These are phyloP conservation scores for Crithidia brevicula DNA, from an alignment of 208 protist species.

Conservation along the genomic window DNA sequence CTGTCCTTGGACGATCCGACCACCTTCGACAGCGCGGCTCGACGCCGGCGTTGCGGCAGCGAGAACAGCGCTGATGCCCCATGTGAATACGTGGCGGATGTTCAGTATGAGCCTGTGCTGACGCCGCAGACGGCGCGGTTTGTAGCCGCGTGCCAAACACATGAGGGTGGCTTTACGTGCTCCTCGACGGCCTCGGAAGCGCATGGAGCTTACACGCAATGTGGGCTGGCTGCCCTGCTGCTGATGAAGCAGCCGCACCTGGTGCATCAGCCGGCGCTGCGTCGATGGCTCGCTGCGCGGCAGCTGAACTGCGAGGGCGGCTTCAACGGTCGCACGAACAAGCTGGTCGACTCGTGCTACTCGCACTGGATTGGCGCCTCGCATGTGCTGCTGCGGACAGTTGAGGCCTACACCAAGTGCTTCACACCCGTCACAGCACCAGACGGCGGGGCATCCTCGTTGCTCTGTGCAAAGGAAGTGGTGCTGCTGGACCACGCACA, in stretches of 20 bases:
- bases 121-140: conserved; percentile 56
- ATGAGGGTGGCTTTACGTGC: conserved; percentile 93
- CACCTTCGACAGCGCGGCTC: conserved; percentile 23
- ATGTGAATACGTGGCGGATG: conserved; percentile 30
- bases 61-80: not conserved
- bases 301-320: conserved; percentile 89
- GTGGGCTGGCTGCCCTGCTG: conserved; percentile 75
- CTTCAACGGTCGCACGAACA: conserved; percentile 97
- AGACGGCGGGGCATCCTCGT: not conserved
- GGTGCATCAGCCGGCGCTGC: conserved; percentile 55
- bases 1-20: conserved; percentile 65
- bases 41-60: not conserved
- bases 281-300: conserved; percentile 78
- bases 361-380: conserved; percentile 96
- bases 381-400: conserved; percentile 62
- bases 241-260: conserved; percentile 65
- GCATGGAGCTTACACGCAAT: conserved; percentile 95
- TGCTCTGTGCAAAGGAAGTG: conserved; percentile 51
- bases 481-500: conserved; percentile 76
- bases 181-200: conserved; percentile 66
- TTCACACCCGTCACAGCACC: conserved; percentile 25
- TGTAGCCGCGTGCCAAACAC: conserved; percentile 86
- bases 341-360: conserved; percentile 98
- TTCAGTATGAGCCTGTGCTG: conserved; percentile 44
- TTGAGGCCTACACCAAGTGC: conserved; percentile 48